Percentiles rank a stretch among this genome's conserved stretches.
Evolutionary conservation across 768 basidiomycete species (phyloP).

Genomic region (Floccularia luteovirens): DNA sequence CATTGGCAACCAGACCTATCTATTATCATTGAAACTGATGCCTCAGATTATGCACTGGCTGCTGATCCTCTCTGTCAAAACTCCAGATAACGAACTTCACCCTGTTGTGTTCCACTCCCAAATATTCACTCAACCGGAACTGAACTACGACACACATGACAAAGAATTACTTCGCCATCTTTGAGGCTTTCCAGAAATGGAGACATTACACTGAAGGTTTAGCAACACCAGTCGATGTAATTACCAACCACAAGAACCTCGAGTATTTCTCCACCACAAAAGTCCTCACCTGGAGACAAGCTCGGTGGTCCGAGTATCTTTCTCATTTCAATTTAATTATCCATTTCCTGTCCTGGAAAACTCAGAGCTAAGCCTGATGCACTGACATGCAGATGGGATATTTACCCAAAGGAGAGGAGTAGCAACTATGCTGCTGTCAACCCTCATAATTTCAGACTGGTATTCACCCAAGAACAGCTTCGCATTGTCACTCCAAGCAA

Average conservation of each 20-base stretch:
- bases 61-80: not conserved
- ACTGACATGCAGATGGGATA: constrained; percentile 15
- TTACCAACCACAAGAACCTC: not conserved
- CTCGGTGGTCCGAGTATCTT: not conserved
- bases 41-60: not conserved
- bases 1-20: no score
- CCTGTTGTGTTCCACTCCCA: no score
- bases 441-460: constrained; percentile 13
- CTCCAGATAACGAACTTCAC: no score
- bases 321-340: constrained; percentile 4
- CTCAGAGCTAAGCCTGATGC: constrained; percentile 15
- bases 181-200: not conserved
- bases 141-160: not conserved
- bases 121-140: not conserved
- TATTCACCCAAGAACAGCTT: constrained; percentile 12
- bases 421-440: constrained; percentile 14
- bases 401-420: constrained; percentile 19
- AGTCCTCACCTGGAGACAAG: not conserved
- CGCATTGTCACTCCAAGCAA: constrained; percentile 7
- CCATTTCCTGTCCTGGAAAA: constrained; percentile 5
- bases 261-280: not conserved
- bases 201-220: not conserved
- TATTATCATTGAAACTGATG: not conserved
- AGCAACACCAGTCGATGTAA: not conserved
- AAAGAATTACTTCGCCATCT: not conserved